Base-by-base conservation (phyloP, 805 yeast species). In the Metschnikowia noctiluminum region DNA sequence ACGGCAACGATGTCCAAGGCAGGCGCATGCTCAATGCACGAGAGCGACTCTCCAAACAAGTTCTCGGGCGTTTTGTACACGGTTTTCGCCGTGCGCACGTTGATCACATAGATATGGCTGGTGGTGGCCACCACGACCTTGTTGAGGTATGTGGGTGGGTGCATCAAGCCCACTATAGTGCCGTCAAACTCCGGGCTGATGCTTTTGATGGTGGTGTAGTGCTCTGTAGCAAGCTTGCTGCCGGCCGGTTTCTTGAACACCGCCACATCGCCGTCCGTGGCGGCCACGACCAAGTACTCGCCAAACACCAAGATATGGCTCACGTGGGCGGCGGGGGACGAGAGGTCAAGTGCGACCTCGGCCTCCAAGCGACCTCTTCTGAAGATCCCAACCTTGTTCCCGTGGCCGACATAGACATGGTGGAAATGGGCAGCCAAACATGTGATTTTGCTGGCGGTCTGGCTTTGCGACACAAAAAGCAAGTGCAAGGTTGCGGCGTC, bases 121-220 rank as follows among this genome's bases (percentile, higher is more conserved):
- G 84, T 74, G 1, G 97, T 88, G n/a, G 91, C 88, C 30, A 92
- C 82, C 1, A 87, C 84, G 28, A 95, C 71, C 63, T 94, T 94
- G 73, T 94, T 94, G 61, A 95, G 67, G 63, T 92, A 91, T 0
- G 99, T 92, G 30, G 97, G 91, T 43, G 92, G 85, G 65, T 94
- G 99, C 10, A 81, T 60, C 15, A 87, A 55, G 38, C 82, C 84
- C 10, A 85, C 84, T 14, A 94, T 77, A 7, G 74, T 77, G 21
- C 96, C 97, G 55, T 86, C 84, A 13, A 84, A 66, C n/a, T 76
- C 66, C 28, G 84, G 79, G 47, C 66, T 66, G 46, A 72, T 62
- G 43, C 82, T 62, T 38, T 70, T 67, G 43, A 91, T 66, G 13
- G 82, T 73, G 5, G 96, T 82, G 66, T 90, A 85, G 47, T 78